Evolutionary conservation across 2,329 filamentous ascomycete species (phyloP).

Genomic region (Leptosphaerulina australis): DNA sequence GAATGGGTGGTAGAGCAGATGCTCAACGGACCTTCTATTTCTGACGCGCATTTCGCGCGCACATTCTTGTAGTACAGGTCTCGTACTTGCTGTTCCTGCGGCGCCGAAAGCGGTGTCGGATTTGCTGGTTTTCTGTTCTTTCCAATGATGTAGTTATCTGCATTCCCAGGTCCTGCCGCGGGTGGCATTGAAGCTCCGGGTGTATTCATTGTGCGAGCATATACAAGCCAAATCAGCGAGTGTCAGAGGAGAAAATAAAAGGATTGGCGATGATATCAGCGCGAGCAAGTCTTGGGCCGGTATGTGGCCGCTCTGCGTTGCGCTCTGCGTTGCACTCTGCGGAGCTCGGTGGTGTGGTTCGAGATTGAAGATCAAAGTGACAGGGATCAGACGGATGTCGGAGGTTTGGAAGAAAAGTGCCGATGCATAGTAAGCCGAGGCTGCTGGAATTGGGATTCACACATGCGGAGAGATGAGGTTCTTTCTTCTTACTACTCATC

Average conservation of each 20-base stretch:
- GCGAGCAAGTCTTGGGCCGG: too few relatives aligned
- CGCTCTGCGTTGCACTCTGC: not conserved
- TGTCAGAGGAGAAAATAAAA: too few relatives aligned
- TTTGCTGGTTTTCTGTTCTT: conserved; percentile 34
- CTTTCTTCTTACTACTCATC: not conserved
- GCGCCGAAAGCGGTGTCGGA: conserved; percentile 76
- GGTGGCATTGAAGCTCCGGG: conserved; percentile 13
- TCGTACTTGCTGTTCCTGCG: conserved; percentile 70
- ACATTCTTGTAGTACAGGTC: conserved; percentile 79
- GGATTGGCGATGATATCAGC: too few relatives aligned
- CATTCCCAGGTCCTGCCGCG: conserved; percentile 1
- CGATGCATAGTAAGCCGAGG: conserved; percentile 13
- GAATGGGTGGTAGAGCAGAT: not conserved
- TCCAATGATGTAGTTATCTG: conserved; percentile 30
- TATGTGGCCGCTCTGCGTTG: not conserved
- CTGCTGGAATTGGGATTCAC: not conserved
- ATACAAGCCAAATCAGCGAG: too few relatives aligned
- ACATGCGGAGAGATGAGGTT: not conserved
- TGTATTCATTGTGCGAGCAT: conserved; percentile 4
- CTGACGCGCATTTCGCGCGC: conserved; percentile 76
- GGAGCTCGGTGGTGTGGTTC: conserved; percentile 40
- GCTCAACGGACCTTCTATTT: conserved; percentile 53
- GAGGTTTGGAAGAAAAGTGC: conserved; percentile 8
- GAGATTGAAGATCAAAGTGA: conserved; percentile 23
- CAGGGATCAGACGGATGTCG: conserved; percentile 66